phyloP scores from a whole-genome alignment of 352 stramenopile genomes.

The Globisporangium recalcitrans region DNA sequence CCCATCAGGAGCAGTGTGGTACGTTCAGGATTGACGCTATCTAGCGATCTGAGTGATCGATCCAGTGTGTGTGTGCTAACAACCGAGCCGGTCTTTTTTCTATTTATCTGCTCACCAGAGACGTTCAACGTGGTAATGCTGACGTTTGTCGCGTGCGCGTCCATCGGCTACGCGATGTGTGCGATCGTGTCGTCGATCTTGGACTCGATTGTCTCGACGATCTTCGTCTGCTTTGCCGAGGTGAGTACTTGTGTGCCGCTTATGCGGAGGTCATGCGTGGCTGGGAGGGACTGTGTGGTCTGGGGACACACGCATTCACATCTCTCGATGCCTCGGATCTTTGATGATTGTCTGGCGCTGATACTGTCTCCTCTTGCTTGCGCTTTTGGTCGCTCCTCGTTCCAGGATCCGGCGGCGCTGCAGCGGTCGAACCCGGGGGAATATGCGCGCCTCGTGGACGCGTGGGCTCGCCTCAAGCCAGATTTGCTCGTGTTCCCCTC shows the following conservation, averaged over 20 bases:
- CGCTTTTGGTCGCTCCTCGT: background rate
- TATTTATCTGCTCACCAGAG: constrained; percentile 30
- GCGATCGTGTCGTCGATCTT: constrained; percentile 78
- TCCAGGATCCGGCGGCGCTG: constrained; percentile 63
- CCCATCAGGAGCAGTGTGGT: constrained; percentile 54
- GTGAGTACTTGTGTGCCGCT: constrained; percentile 31
- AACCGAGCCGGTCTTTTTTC: background rate
- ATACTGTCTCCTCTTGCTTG: background rate
- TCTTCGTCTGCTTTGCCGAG: constrained; percentile 87
- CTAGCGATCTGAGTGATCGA: background rate
- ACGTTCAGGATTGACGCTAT: constrained; percentile 16
- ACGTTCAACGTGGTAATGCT: constrained; percentile 82
- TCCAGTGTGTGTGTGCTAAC: background rate
- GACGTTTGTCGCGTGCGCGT: constrained; percentile 65
- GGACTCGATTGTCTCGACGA: constrained; percentile 79
- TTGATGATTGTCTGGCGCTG: background rate
- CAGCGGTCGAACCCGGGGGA: constrained; percentile 69
- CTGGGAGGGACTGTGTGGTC: too few species aligned
- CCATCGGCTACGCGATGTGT: constrained; percentile 83
- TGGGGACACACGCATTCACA: background rate
- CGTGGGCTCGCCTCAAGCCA: constrained; percentile 66
- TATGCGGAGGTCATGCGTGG: too few species aligned
- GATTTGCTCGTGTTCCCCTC: constrained; percentile 37
- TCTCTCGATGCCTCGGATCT: background rate
- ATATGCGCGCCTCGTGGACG: constrained; percentile 60